A percentile compares a stretch with the other conserved stretches of the same genome.
phyloP scores from a whole-genome alignment of 306 rosid genomes.

The Quercus aquifolioides region DNA sequence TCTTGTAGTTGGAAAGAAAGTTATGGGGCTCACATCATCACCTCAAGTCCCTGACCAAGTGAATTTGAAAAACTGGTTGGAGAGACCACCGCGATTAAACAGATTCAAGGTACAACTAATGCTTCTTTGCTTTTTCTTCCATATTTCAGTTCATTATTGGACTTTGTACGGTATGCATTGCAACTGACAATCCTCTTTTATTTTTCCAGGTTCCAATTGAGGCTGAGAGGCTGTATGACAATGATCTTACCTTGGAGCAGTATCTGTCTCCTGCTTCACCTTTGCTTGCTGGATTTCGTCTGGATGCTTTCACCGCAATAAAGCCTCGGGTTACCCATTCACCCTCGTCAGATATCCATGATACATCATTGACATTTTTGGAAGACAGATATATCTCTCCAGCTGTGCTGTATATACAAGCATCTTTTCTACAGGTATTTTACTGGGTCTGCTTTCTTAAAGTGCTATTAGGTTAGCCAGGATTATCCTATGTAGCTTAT shows the following conservation, averaged over 20 bases:
- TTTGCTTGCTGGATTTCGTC: conserved; percentile 82
- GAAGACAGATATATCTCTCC: conserved; percentile 86
- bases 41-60: conserved; percentile 57
- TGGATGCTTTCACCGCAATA: conserved; percentile 82
- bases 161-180: conserved; percentile 1
- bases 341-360: conserved; percentile 54
- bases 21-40: conserved; percentile 46
- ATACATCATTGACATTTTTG: conserved; percentile 40
- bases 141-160: conserved; percentile 4
- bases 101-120: conserved; percentile 73
- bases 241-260: conserved; percentile 79
- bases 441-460: conserved; percentile 16
- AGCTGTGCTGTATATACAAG: conserved; percentile 77
- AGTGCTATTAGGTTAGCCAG: conserved; percentile 21
- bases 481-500: conserved; percentile 6
- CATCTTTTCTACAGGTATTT: conserved; percentile 78
- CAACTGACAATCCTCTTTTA: conserved; percentile 12
- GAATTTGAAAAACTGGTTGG: conserved; percentile 59
- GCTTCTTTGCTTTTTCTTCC: conserved; percentile 15
- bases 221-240: conserved; percentile 68
- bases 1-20: conserved; percentile 77
- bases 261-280: conserved; percentile 70
- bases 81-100: conserved; percentile 69
- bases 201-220: conserved; percentile 81
- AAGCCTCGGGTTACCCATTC: conserved; percentile 93